Evolutionary conservation across 2,329 filamentous ascomycete genomes (phyloP), one percentile per base, ranked within the genome.

Genomic region (Neocatenulostroma microsporum): DNA sequence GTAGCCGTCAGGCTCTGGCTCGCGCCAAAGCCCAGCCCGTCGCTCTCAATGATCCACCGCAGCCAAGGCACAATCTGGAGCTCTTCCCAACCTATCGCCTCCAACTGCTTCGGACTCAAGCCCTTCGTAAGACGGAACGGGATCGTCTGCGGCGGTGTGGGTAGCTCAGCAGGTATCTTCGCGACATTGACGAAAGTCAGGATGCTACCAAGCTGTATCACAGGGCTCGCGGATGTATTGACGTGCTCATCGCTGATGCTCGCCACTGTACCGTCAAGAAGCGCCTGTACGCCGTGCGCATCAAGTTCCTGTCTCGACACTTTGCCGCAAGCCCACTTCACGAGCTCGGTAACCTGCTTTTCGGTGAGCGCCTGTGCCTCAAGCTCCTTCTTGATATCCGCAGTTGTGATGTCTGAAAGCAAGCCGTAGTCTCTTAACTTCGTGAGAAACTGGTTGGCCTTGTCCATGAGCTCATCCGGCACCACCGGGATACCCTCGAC

Each of bases 401-500:
- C 75, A 19, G 91, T 80, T 0, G 85, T 94, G 39, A 96, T 84
- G 46, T 87, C 80, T 1, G 79, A 83, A n/a, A 98, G 74, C 38
- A 96, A 70, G 1, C 85, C 87, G 56, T 87, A 91, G 23, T 88
- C 83, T 39, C 81, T 80, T 30, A 98, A 64, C 50, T 84, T 87
- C 40, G 73, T 73, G 40, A 96, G 76, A 50, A 98, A 94, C 0
- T 73, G 72, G n/a, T 73, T 67, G 4, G 75, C 70, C 34, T 69
- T 74, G 8, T 78, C 71, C 40, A 80, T 76, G 49, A 96, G 71
- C 41, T 81, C 78, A 29, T 84, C 76, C 1, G 89, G 84, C 3
- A 96, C 70, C 25, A 93, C 79, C 0, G 91, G 87, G 44, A 98
- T 91, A 21, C 84, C 84, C 39, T 88, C 81, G 39, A 96, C 78